Percentiles rank a stretch among this genome's conserved stretches.
Evolutionary conservation across 2,329 filamentous ascomycete species (phyloP).

Genomic region (Penicillium sp.): DNA sequence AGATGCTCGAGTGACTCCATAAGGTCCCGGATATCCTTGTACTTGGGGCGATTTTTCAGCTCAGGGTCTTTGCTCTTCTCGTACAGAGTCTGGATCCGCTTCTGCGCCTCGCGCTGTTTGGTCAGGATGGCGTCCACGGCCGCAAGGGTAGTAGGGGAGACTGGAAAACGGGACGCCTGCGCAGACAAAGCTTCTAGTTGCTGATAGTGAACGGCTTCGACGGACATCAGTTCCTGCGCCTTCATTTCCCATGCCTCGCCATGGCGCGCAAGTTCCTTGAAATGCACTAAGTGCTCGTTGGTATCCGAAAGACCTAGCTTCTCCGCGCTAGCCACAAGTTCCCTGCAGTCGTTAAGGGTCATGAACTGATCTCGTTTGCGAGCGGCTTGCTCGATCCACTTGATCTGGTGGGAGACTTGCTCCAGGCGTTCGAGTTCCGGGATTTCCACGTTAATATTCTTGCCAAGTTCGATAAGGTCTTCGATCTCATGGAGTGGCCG

Average conservation of each 20-base stretch:
- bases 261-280: slow-evolving; percentile 69
- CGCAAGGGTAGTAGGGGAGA: slow-evolving; percentile 73
- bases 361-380: slow-evolving; percentile 63
- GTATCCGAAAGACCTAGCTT: slow-evolving; percentile 73
- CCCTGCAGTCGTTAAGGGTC: slow-evolving; percentile 71
- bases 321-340: slow-evolving; percentile 72
- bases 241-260: slow-evolving; percentile 90
- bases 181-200: slow-evolving; percentile 87
- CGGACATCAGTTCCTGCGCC: slow-evolving; percentile 86
- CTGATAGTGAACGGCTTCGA: slow-evolving; percentile 86
- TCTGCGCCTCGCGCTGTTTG: slow-evolving; percentile 92
- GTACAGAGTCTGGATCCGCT: slow-evolving; percentile 77
- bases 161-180: slow-evolving; percentile 75
- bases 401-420: slow-evolving; percentile 74
- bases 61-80: slow-evolving; percentile 72
- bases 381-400: slow-evolving; percentile 79
- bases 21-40: slow-evolving; percentile 83
- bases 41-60: slow-evolving; percentile 75
- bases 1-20: slow-evolving; percentile 83
- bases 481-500: slow-evolving; percentile 73
- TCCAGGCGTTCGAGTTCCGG: slow-evolving; percentile 82
- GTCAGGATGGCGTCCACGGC: slow-evolving; percentile 87
- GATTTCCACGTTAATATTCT: slow-evolving; percentile 84
- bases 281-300: slow-evolving; percentile 73
- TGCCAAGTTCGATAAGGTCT: slow-evolving; percentile 84